These are phyloP conservation scores for Platismatia glauca DNA, from an alignment of 495 filamentous ascomycete genomes.

Conservation along the genomic window DNA sequence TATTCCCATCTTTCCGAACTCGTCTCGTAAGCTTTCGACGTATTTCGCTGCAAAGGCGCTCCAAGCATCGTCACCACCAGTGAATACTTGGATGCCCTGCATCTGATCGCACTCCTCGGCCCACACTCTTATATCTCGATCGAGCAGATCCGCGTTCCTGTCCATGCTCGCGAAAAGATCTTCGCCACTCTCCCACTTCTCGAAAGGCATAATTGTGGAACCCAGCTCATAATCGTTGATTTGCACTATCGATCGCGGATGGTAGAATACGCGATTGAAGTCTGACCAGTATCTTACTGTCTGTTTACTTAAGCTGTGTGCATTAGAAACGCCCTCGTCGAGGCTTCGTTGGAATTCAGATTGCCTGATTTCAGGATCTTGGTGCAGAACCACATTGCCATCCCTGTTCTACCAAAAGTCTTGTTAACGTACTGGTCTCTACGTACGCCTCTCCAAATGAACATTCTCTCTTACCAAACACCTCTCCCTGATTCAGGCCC, in stretches of 20 bases:
- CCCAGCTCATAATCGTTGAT: slow-evolving; percentile 80
- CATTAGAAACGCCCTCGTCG: slow-evolving; percentile 52
- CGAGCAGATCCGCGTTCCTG: slow-evolving; percentile 76
- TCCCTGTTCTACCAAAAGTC: slow-evolving; percentile 42
- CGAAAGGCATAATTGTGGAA: slow-evolving; percentile 70
- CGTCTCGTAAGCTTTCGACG: slow-evolving; percentile 73
- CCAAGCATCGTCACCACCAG: slow-evolving; percentile 82
- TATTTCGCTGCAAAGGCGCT: slow-evolving; percentile 77
- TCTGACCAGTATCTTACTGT: slow-evolving; percentile 93
- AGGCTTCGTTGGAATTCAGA: slow-evolving; percentile 71
- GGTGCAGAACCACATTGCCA: slow-evolving; percentile 58
- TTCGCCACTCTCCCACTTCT: slow-evolving; percentile 68
- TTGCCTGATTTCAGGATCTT: slow-evolving; percentile 53
- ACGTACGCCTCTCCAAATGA: background rate
- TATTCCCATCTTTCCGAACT: slow-evolving; percentile 76
- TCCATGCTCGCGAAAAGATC: slow-evolving; percentile 77
- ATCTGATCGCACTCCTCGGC: slow-evolving; percentile 89
- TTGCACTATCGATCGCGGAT: slow-evolving; percentile 81
- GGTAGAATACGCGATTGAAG: slow-evolving; percentile 82
- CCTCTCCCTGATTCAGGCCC: slow-evolving; percentile 29
- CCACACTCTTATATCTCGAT: slow-evolving; percentile 78
- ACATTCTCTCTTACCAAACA: slow-evolving; percentile 10
- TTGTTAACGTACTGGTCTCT: slow-evolving; percentile 5
- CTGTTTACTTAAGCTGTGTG: slow-evolving; percentile 53
- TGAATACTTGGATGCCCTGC: slow-evolving; percentile 77